phyloP scores from a whole-genome alignment of 805 yeast species.

The Priceomyces melissophilus region DNA sequence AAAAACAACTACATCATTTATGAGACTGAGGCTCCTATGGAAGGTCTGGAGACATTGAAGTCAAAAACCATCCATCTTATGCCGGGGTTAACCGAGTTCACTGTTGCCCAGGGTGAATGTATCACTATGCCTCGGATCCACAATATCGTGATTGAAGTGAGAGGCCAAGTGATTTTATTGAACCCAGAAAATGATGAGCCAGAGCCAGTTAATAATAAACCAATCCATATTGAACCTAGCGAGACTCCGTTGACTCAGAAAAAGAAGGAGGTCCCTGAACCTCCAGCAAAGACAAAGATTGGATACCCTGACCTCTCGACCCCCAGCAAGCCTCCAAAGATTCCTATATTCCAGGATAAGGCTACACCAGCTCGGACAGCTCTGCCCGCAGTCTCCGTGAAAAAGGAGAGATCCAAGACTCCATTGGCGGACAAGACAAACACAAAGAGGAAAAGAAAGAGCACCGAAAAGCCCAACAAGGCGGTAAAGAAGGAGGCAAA shows the following conservation, averaged over 20 bases:
- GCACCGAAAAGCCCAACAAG: not conserved
- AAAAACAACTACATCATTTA: conserved; percentile 19
- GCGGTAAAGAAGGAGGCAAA: conserved; percentile 2
- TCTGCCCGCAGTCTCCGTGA: not conserved
- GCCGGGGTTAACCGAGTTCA: conserved; percentile 47
- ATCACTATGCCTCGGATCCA: conserved; percentile 60
- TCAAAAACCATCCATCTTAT: conserved; percentile 41
- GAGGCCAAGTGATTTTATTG: conserved; percentile 57
- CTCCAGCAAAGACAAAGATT: not conserved
- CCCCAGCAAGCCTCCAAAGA: conserved; percentile 2
- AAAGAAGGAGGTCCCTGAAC: conserved; percentile 1
- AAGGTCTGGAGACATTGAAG: conserved; percentile 5
- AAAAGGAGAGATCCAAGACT: not conserved
- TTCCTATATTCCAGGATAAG: conserved; percentile 2
- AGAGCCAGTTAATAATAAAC: no score
- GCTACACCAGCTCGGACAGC: not conserved
- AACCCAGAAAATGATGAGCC: conserved; percentile 46
- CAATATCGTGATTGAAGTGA: conserved; percentile 65
- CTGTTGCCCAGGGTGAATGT: conserved; percentile 59
- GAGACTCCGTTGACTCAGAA: not conserved
- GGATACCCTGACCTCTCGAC: not conserved
- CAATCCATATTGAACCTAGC: no score
- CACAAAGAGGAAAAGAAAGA: conserved; percentile 13
- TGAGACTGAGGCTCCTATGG: conserved; percentile 17
- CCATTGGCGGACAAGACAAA: conserved; percentile 27